These are phyloP conservation scores for Hypoxylon lenormandii DNA, from an alignment of 495 filamentous ascomycete genomes.

Conservation along the genomic window DNA sequence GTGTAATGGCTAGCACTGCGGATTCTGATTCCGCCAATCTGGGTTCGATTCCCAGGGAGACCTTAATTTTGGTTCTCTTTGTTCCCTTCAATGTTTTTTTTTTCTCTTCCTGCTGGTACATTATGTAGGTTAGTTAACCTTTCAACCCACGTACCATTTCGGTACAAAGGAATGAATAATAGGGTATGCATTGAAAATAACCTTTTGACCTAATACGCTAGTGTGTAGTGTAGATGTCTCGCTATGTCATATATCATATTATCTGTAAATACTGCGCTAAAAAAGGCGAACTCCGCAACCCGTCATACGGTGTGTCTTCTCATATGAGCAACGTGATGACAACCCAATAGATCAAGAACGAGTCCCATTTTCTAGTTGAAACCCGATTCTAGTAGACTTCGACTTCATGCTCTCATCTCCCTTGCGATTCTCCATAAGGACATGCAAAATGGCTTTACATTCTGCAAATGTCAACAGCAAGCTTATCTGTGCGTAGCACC, in stretches of 20 bases:
- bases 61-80: conserved; percentile 24
- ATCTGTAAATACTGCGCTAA: background rate
- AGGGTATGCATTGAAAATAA: background rate
- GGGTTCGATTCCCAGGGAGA: conserved; percentile 55
- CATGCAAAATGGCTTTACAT: conserved; percentile 61
- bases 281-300: conserved; percentile 20
- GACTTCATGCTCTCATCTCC: conserved; percentile 38
- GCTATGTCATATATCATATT: background rate
- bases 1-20: conserved; percentile 55
- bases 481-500: conserved; percentile 64
- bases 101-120: background rate
- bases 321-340: conserved; percentile 26
- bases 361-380: background rate
- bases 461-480: conserved; percentile 57
- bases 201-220: background rate
- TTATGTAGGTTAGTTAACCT: background rate
- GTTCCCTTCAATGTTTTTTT: background rate
- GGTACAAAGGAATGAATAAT: too few relatives aligned
- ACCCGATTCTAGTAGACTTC: background rate
- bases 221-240: too few relatives aligned
- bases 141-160: too few relatives aligned
- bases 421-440: conserved; percentile 32
- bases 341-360: too few relatives aligned
- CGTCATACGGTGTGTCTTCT: conserved; percentile 26
- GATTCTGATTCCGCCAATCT: conserved; percentile 55